phyloP scores from a whole-genome alignment of 805 yeast species.

The Ogataea paradorogensis region DNA sequence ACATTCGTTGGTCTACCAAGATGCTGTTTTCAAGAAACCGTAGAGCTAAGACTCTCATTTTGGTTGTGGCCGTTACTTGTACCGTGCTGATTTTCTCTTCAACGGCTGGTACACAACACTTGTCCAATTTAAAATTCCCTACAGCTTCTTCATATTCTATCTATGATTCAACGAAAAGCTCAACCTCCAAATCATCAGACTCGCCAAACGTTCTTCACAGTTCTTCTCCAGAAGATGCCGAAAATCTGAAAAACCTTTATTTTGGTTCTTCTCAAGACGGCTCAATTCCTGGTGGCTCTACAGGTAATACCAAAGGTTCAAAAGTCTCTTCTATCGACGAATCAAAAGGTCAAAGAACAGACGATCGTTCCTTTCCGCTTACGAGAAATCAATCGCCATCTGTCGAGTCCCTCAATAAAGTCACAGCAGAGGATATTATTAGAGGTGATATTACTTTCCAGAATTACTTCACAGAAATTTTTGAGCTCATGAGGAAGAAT shows the following conservation, averaged over 20 bases:
- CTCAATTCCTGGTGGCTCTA: conserved; percentile 25
- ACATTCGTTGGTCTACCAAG: conserved; percentile 1
- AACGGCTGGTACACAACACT: conserved; percentile 5
- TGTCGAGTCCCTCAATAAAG: conserved; percentile 26
- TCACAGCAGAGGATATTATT: conserved; percentile 28
- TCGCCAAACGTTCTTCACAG: conserved; percentile 4
- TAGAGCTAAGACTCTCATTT: conserved; percentile 21
- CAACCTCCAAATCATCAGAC: conserved; percentile 3
- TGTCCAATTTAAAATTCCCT: conserved; percentile 10
- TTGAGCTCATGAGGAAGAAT: conserved; percentile 30
- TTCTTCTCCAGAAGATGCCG: conserved; percentile 21
- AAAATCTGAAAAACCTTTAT: conserved; percentile 24
- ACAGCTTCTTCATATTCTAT: conserved; percentile 7
- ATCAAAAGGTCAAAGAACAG: conserved; percentile 24
- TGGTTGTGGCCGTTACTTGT: conserved; percentile 12
- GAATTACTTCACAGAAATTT: conserved; percentile 31
- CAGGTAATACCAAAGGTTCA: conserved; percentile 27
- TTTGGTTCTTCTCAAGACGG: conserved; percentile 22
- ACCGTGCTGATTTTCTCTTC: conserved; percentile 12
- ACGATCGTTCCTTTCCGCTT: conserved; percentile 30
- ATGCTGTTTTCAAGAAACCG: conserved; percentile 21
- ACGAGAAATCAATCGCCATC: conserved; percentile 27
- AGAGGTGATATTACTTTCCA: conserved; percentile 35
- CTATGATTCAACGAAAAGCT: conserved; percentile 7
- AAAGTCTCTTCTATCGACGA: conserved; percentile 22